Base-by-base conservation (phyloP, 1,284 basidiomycete genomes). In the Cryptococcus sp. region DNA sequence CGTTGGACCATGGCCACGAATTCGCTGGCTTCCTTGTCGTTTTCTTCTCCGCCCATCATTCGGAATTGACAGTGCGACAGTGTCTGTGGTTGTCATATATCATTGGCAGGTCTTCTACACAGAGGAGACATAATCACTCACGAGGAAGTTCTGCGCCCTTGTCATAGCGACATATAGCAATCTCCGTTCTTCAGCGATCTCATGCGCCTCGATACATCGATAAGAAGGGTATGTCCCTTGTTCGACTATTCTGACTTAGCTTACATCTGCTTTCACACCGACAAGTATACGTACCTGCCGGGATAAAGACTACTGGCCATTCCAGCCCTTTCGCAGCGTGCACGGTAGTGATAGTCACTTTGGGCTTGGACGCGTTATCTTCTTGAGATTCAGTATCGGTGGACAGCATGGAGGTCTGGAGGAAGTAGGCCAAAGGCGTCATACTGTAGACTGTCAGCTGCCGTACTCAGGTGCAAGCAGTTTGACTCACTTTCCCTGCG, bases 261-360 rank as follows among this genome's bases (percentile, higher is more conserved):
- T 44, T n/a, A 34, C 7, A 8, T 44, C 41, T 44, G 6, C n/a
- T 19, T n/a, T 8, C 41, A n/a, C 22, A 37, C 5, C 22, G 38
- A 15, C 15, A 56, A 16, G 3, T 0, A 5, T 26, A 45, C 72
- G 65, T 56, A 70, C 79, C 70, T 54, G 61, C 77, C 40, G 71
- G 77, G n/a, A 79, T 70, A 51, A 78, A 78, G 0, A 78, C 76
- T 0, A 77, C 88, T 0, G 91, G 91, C 91, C 91, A 96, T 75
- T 96, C 92, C 6, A 95, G 81, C 0, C 92, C 92, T 76, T 96
- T 96, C 0, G 92, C 91, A 11, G 90, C 85, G 78, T 96, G 93
- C 50, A 90, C 91, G 0, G 92, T 95, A 0, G 88, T 85, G 45
- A 95, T 86, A 0, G 88, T 91, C 5, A 96, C 92, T 82, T 87